A percentile compares a stretch with the other conserved stretches of the same genome.
These are phyloP conservation scores for Venturia effusa DNA, from an alignment of 2,329 filamentous ascomycete species.

Conservation along the genomic window DNA sequence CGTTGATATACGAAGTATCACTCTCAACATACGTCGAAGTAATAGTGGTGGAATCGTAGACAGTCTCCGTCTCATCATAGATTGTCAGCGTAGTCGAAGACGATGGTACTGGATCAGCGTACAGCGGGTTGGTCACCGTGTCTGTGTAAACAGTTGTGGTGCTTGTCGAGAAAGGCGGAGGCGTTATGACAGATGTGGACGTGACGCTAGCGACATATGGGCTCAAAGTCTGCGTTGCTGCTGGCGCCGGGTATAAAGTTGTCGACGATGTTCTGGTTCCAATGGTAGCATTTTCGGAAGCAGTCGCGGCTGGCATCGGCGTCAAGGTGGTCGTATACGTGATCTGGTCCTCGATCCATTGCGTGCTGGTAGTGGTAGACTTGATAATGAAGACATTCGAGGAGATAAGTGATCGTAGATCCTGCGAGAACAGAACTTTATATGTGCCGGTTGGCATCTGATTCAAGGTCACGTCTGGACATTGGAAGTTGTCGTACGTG, in stretches of 20 bases:
- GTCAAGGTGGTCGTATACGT: background rate
- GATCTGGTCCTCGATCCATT: background rate
- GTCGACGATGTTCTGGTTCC: background rate
- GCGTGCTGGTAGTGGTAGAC: background rate
- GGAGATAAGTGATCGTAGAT: background rate
- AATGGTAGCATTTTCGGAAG: background rate
- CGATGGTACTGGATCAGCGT: background rate
- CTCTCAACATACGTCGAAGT: background rate
- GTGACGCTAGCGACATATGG: background rate
- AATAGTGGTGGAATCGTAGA: background rate
- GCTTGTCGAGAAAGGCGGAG: background rate
- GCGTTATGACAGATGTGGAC: background rate
- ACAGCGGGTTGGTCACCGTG: background rate
- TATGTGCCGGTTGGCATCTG: background rate
- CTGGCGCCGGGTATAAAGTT: constrained; percentile 3
- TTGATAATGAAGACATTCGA: background rate
- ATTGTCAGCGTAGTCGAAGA: background rate
- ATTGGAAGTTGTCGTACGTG: background rate
- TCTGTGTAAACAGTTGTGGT: background rate
- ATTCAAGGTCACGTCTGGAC: background rate
- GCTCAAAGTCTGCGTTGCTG: background rate
- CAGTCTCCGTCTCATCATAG: background rate
- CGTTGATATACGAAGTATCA: background rate
- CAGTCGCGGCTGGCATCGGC: background rate
- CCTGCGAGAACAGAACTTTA: background rate